Evolutionary conservation across 2,329 filamentous ascomycete genomes (phyloP), one percentile per base, ranked within the genome.

Genomic region (Bisporella sp.): DNA sequence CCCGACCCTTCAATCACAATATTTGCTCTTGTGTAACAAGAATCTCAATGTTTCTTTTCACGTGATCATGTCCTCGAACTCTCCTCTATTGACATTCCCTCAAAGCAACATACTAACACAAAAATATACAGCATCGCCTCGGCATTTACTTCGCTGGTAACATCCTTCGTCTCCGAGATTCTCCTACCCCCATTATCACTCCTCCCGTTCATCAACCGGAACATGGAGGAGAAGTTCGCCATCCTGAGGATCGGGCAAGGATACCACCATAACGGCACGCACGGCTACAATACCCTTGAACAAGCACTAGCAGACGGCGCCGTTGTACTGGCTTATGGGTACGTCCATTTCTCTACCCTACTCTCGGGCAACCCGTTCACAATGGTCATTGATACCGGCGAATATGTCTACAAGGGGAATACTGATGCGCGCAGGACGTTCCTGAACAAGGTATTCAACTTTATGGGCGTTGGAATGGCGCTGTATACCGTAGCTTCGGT

Each of bases 141-240:
- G 48, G 77, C 84, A 31, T 89, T 89, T 64, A 88, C 84, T 4
- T 75, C 80, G 50, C 74, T 88, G 44, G 82, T 87, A 50, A 87
- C 83, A 51, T 85, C 81, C 6, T 84, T 89, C 61, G 84, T 89
- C 48, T 79, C 77, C 54, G 83, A 87, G 59, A 77, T 89, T 33
- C 69, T 89, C 43, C 77, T 89, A 54, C 86, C 85, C 5, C 74
- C 85, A 0, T 70, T 89, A 31, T 85, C 84, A 2, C 69, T 89
- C 41, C 69, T 89, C 28, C 75, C 87, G 4, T 85, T 85, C 45
- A 69, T 89, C 50, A 78, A 84, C 59, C 78, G 79, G 56, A 89
- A 89, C 62, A 75, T 89, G 61, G 82, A 86, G 61, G 79, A 87
- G 68, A 87, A 87, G 65, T 89, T 89, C 64, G 79, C 84, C 0